Evolutionary conservation across 331 rosid genomes (phyloP).

Genomic region (Quercus phellos): DNA sequence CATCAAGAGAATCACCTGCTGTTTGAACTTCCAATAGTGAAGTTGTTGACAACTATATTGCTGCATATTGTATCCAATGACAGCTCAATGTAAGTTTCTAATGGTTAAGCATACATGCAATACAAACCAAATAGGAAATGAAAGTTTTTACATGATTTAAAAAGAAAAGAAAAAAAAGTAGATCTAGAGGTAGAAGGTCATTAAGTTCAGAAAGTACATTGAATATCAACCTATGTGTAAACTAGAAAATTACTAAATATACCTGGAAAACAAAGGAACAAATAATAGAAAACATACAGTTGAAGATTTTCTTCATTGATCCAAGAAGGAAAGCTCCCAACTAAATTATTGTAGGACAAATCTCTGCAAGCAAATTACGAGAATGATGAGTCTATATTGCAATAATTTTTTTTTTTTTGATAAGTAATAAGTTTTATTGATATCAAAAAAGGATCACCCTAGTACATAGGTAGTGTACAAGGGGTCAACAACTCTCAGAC

Average conservation of each 20-base stretch:
- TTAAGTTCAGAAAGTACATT: background rate
- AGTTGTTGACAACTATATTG: constrained; percentile 70
- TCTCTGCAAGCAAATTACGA: constrained; percentile 46
- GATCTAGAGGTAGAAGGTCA: background rate
- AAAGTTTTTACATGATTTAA: background rate
- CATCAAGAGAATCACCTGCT: constrained; percentile 42
- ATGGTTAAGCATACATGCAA: background rate
- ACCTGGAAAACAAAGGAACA: background rate
- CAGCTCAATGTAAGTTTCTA: constrained; percentile 7
- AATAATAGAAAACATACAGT: constrained; percentile 39
- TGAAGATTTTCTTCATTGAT: constrained; percentile 23
- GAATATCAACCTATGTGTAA: background rate
- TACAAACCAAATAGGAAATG: background rate
- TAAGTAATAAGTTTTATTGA: no score
- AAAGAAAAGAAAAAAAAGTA: background rate
- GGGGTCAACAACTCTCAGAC: no score
- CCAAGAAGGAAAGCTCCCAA: constrained; percentile 37
- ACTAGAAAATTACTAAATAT: background rate
- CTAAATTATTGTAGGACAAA: constrained; percentile 66
- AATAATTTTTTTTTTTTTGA: background rate
- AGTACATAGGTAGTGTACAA: no score
- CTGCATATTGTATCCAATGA: constrained; percentile 43
- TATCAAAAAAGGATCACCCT: no score
- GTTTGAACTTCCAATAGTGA: constrained; percentile 41
- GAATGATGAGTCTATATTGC: background rate